Conservation (phyloP, 139 green algal genomes). For the Deuterostichococcus epilithicus region DNA sequence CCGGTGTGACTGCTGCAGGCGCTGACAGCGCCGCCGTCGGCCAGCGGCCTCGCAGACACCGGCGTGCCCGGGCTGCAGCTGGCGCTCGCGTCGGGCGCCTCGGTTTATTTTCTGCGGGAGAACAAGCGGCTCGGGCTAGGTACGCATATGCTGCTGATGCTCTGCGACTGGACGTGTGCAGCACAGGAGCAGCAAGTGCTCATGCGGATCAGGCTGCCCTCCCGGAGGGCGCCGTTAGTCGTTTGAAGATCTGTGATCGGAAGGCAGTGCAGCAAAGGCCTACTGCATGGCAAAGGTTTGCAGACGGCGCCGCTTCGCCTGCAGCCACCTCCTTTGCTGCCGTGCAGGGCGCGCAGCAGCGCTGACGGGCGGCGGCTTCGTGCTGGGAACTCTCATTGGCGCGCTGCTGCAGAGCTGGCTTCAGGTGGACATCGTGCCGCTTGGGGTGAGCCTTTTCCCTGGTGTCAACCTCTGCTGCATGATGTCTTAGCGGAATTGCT, state of each 20-base stretch:
- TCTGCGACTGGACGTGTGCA: neutral
- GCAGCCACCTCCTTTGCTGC: too few species aligned
- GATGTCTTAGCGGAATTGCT: too few species aligned
- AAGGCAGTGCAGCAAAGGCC: too few species aligned
- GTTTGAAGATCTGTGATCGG: too few species aligned
- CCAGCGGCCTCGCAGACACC: constrained; percentile 14
- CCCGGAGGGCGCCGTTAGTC: too few species aligned
- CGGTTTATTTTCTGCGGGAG: constrained; percentile 75
- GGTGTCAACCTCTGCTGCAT: too few species aligned
- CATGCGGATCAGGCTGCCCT: too few species aligned
- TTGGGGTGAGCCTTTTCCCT: constrained; percentile 43
- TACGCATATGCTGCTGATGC: neutral
- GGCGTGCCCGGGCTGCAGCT: constrained; percentile 77
- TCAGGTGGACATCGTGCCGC: constrained; percentile 81
- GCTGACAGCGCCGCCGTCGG: constrained; percentile 39
- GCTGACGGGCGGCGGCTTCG: constrained; percentile 53
- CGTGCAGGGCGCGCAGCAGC: constrained; percentile 17
- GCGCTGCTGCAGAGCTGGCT: constrained; percentile 71
- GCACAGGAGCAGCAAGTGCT: neutral
- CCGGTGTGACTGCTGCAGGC: too few species aligned
- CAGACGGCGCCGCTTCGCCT: neutral
- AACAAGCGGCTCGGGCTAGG: constrained; percentile 63
- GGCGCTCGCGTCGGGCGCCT: constrained; percentile 57
- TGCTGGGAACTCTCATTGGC: constrained; percentile 65
- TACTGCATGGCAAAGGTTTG: too few species aligned